phyloP scores from a whole-genome alignment of 345 rosid species.

The Murraya paniculata region DNA sequence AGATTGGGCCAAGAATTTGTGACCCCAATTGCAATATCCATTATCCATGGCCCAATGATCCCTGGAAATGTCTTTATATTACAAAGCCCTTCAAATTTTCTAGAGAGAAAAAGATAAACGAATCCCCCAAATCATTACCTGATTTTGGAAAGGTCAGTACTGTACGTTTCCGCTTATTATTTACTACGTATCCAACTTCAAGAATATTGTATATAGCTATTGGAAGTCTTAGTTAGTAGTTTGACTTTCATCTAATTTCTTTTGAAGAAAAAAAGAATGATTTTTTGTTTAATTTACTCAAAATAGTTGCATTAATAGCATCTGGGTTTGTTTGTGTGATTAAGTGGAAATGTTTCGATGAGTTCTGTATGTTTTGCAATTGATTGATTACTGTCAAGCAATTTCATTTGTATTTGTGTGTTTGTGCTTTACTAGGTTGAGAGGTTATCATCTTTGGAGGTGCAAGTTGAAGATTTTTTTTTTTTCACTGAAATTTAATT shows the following conservation, averaged over 20 bases:
- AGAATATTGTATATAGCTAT: neutral
- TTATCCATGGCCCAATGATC: neutral
- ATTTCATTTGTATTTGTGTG: neutral
- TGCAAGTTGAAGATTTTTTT: slow-evolving; percentile 5
- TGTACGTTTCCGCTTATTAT: neutral
- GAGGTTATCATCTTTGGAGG: slow-evolving; percentile 1
- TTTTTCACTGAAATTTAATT: neutral
- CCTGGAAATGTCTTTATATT: neutral
- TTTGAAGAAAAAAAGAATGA: neutral
- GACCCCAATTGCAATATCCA: neutral
- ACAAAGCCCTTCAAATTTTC: neutral
- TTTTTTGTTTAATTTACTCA: neutral
- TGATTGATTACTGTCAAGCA: neutral
- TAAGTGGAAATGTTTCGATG: too few relatives aligned
- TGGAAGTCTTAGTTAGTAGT: neutral
- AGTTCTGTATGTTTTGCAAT: neutral
- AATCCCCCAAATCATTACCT: too few relatives aligned
- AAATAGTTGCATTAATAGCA: neutral
- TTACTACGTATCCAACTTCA: neutral
- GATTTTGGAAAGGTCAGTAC: neutral
- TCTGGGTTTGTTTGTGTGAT: too few relatives aligned
- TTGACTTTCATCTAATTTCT: neutral
- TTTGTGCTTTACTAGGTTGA: neutral
- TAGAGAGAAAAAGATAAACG: neutral
- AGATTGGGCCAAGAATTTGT: neutral